Conservation (phyloP, 306 rosid genomes). For the Geum urbanum region DNA sequence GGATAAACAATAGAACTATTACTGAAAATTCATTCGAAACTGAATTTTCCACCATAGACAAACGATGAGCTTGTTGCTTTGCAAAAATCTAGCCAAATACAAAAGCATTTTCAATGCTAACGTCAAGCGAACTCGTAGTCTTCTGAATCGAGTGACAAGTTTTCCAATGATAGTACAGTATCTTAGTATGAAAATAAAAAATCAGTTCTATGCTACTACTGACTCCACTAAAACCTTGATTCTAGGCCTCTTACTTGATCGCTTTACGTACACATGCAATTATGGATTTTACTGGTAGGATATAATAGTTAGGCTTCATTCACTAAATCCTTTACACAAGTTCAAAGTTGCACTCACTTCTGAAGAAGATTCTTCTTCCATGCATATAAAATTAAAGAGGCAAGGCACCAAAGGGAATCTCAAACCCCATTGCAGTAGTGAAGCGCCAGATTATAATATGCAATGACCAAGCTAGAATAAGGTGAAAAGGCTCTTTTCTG, state of each 20-base stretch:
- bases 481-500: slow-evolving; percentile 26
- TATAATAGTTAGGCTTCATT: slow-evolving; percentile 26
- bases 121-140: not conserved
- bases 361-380: slow-evolving; percentile 35
- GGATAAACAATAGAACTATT: not conserved
- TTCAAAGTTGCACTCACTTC: slow-evolving; percentile 31
- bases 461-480: slow-evolving; percentile 22
- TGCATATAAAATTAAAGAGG: slow-evolving; percentile 15
- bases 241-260: slow-evolving; percentile 10
- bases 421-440: slow-evolving; percentile 6
- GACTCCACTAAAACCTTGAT: not conserved
- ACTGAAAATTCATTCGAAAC: not conserved
- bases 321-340: slow-evolving; percentile 15
- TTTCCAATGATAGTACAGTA: not conserved
- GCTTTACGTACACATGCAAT: not conserved
- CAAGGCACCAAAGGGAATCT: slow-evolving; percentile 36
- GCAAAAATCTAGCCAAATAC: not conserved
- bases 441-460: slow-evolving; percentile 9
- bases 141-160: not conserved
- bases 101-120: not conserved
- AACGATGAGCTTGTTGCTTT: too few species aligned
- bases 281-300: slow-evolving; percentile 7
- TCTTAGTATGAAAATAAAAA: not conserved
- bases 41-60: not conserved
- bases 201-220: not conserved